Base-by-base conservation (phyloP, 1,284 basidiomycete species). In the Pholiota adiposa region DNA sequence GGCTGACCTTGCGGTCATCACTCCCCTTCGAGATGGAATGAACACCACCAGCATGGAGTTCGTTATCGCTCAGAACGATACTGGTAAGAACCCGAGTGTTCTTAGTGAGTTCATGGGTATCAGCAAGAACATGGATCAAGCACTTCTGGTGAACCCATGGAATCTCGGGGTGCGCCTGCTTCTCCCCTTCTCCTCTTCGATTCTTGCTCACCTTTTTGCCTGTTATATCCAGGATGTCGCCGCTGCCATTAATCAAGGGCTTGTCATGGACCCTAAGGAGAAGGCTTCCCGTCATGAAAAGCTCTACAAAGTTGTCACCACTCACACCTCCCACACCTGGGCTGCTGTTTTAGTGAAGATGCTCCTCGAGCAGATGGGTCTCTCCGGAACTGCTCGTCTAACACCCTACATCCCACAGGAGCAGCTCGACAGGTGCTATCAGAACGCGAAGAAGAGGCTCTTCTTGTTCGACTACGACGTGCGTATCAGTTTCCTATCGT, bases 11-110 rank as follows among this genome's bases (percentile, higher is more conserved):
- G 96, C 93, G 7, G 89, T 99, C 25, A 97, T 98, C 75, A 99
- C 97, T 0, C 95, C 95, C 0, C 84, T 98, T 6, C 88, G 97
- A 29, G 97, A 99, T 71, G 97, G 97, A 8, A 98, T 99, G 97
- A 98, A 99, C 82, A 98, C 97, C 8, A 98, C 96, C 0, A 90
- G 88, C 51, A 98, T 98, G 96, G 97, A 98, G 77, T 98, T 94
- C 76, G 93, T 97, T 50, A 90, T 98, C 62, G 96, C 95, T 56
- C 97, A 99, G 77, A 85, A 92, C 67, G 84, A 82, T 65, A 92
- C 87, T 50, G 87, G 88, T 72, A 89, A 88, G 76, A 93, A 90
- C 56, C 95, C 92, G 0, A 85, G 97, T 56, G 92, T 99, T 58
- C 80, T 99, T 48, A 95, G 92, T 70, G 97, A 99, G 77, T 99